Evolutionary conservation across 345 rosid species (phyloP), one percentile per base, ranked within the genome.

Genomic region (Brassica rapa): DNA sequence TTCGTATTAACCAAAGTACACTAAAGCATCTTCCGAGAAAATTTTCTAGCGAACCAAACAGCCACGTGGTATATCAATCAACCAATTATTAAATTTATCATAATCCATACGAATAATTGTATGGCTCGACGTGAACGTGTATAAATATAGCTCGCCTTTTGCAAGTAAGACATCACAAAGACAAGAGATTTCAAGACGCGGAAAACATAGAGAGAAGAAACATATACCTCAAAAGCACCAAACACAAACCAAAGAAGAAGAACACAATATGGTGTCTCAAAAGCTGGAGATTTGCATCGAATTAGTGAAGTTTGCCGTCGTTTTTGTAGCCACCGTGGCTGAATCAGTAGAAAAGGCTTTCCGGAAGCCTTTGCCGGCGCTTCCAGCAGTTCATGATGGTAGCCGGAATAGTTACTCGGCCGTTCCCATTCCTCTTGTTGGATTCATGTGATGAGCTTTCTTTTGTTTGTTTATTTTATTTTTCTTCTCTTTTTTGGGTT

Each of bases 211-310:
- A 14, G 12, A 37, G 19, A 49, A 41, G 57, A 62, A 61, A 56
- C 62, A 23, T 15, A 76, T 1, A 49, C 56, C 77, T 60, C 64
- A 79, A 73, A 79, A 53, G 74, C 61, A 62, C 75, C 53, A n/a
- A 74, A 29, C 72, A 71, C 66, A 21, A 2, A 76, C 16, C 68
- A 60, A 35, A 32, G 14, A 51, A 24, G 24, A 19, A 15, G 32
- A 69, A 77, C 29, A 69, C 32, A 68, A 21, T 1, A 88, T 88
- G 89, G 75, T 87, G 86, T 33, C 84, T 41, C 84, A 85, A 63
- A 88, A 79, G 75, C 63, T 86, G 51, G 86, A 79, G 81, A 82
- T 86, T 55, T 85, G 89, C 81, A 72, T 82, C 35, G 84, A 77
- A 57, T 27, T 89, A 30, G 23, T 87, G 76, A 84, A 76, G 62